Percentiles rank a stretch among this genome's conserved stretches.
Conservation (phyloP, 495 filamentous ascomycete genomes). For the Hyphodiscus hymeniophilus region DNA sequence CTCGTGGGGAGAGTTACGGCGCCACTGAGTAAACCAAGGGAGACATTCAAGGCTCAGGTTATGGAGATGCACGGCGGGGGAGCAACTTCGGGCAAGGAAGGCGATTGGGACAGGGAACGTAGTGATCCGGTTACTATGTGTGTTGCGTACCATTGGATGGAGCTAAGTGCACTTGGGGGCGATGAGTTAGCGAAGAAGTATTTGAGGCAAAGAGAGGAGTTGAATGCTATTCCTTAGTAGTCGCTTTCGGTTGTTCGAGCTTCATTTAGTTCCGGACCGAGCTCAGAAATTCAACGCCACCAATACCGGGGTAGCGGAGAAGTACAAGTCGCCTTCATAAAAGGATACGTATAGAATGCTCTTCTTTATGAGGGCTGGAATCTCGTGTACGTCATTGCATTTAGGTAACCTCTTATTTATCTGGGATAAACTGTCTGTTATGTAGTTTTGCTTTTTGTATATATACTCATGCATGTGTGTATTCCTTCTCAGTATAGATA, state of each 20-base stretch:
- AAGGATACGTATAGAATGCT: no score
- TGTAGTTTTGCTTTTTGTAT: no score
- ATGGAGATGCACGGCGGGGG: conserved; percentile 51
- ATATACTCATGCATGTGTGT: no score
- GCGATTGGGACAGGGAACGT: conserved; percentile 35
- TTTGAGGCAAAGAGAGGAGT: conserved; percentile 52
- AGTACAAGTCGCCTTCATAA: no score
- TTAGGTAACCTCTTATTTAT: no score
- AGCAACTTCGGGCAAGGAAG: conserved; percentile 32
- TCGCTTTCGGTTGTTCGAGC: background rate
- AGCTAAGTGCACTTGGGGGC: conserved; percentile 74
- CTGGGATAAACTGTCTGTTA: no score
- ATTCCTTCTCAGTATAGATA: no score
- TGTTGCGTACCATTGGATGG: conserved; percentile 98
- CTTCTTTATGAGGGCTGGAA: no score
- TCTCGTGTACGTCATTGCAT: no score
- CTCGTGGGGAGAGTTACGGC: conserved; percentile 76
- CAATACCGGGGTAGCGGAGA: no score
- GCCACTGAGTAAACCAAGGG: conserved; percentile 74
- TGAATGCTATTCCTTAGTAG: conserved; percentile 22
- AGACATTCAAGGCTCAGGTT: conserved; percentile 86
- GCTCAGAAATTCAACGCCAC: no score
- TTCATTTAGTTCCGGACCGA: no score
- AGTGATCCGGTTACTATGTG: conserved; percentile 90
- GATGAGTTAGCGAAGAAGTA: conserved; percentile 83